These are phyloP conservation scores for Xylariaceae sp. DNA, from an alignment of 2,329 filamentous ascomycete species.

Conservation along the genomic window DNA sequence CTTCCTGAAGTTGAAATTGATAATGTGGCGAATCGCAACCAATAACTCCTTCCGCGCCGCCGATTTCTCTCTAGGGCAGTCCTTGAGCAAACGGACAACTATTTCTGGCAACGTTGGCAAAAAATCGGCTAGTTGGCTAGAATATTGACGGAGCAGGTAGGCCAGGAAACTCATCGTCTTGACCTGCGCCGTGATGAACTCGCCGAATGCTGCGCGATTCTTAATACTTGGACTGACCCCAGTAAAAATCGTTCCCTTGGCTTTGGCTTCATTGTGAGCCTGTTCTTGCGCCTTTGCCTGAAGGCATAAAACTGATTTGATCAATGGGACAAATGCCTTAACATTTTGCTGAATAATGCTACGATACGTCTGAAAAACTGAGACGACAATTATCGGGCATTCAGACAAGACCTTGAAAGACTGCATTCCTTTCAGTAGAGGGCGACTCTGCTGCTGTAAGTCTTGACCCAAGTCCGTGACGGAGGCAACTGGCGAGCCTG, in stretches of 20 bases:
- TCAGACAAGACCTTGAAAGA: conserved; percentile 98
- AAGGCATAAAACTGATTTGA: conserved; percentile 85
- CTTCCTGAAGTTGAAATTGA: conserved; percentile 97
- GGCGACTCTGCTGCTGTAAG: conserved; percentile 78
- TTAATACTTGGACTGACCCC: conserved; percentile 93
- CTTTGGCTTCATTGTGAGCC: conserved; percentile 84
- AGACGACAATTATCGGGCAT: conserved; percentile 98
- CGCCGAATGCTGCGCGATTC: conserved; percentile 91
- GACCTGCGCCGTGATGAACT: conserved; percentile 97
- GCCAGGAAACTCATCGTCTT: conserved; percentile 99
- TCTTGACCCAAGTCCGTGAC: conserved; percentile 82
- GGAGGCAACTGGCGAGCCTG: conserved; percentile 86
- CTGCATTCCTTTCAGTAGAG: conserved; percentile 90
- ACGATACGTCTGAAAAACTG: conserved; percentile 93
- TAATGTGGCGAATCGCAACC: conserved; percentile 96
- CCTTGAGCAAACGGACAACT: conserved; percentile 87
- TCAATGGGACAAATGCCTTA: conserved; percentile 88
- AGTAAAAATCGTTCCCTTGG: conserved; percentile 82
- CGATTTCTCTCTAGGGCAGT: conserved; percentile 94
- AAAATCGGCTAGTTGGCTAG: conserved; percentile 86
- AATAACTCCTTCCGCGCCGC: conserved; percentile 91
- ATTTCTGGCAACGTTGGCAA: conserved; percentile 84
- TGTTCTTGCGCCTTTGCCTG: conserved; percentile 93
- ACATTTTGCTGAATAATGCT: conserved; percentile 82
- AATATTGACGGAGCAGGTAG: conserved; percentile 87